A percentile compares a stretch with the other conserved stretches of the same genome.
These are phyloP conservation scores for Boletus huronensis DNA, from an alignment of 768 basidiomycete genomes.

Conservation along the genomic window DNA sequence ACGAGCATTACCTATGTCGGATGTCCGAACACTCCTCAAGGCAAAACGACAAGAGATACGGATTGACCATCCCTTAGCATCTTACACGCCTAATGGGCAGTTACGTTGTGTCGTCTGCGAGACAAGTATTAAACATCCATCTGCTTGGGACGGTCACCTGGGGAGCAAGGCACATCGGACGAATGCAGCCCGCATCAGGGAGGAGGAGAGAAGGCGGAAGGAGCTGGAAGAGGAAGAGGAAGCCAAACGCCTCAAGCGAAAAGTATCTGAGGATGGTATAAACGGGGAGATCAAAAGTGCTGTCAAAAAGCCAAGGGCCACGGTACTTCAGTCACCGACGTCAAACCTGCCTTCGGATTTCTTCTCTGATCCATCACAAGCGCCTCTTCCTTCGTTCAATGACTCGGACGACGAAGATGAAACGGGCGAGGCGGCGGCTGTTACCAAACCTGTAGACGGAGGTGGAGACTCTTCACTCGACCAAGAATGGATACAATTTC, in stretches of 20 bases:
- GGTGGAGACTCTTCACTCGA: conserved; percentile 44
- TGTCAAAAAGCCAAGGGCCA: conserved; percentile 31
- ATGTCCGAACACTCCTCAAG: conserved; percentile 76
- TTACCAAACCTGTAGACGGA: background rate
- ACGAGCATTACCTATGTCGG: conserved; percentile 50
- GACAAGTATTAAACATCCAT: conserved; percentile 63
- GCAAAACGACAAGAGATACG: conserved; percentile 78
- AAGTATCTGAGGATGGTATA: conserved; percentile 22
- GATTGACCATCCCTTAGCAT: conserved; percentile 68
- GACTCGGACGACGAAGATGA: conserved; percentile 45
- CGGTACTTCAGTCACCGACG: conserved; percentile 11
- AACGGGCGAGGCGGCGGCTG: conserved; percentile 12
- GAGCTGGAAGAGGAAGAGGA: conserved; percentile 35
- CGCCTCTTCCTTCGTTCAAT: conserved; percentile 35
- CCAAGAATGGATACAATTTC: conserved; percentile 71
- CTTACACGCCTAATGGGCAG: conserved; percentile 63
- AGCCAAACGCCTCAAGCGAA: conserved; percentile 36
- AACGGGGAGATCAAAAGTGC: conserved; percentile 23
- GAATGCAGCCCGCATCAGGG: conserved; percentile 55
- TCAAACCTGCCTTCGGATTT: conserved; percentile 60
- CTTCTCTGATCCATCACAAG: conserved; percentile 73
- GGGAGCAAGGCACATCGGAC: conserved; percentile 77
- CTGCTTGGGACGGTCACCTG: conserved; percentile 85
- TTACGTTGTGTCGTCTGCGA: conserved; percentile 68
- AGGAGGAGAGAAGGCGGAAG: conserved; percentile 47